Percentiles rank a stretch among this genome's conserved stretches.
Evolutionary conservation across 2,329 filamentous ascomycete genomes (phyloP).

Genomic region (Trichoderma pleuroti): DNA sequence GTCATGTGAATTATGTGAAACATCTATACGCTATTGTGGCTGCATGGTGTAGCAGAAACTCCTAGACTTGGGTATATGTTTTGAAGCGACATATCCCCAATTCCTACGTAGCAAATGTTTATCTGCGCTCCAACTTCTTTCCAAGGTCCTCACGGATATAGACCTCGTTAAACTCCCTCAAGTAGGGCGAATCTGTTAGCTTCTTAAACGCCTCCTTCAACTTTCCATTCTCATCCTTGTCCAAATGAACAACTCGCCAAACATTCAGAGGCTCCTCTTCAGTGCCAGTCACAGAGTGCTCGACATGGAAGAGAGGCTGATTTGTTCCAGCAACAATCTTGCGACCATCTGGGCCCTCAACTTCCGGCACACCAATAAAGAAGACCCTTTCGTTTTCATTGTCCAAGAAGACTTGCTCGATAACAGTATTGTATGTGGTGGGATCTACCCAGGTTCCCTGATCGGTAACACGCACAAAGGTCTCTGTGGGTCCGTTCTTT

Average conservation of each 20-base stretch:
- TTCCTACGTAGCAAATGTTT: background rate
- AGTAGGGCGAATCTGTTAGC: conserved; percentile 5
- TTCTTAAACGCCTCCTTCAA: background rate
- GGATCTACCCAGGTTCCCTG: conserved; percentile 54
- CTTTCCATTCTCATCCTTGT: conserved; percentile 13
- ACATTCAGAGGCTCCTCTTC: conserved; percentile 19
- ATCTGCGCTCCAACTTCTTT: conserved; percentile 6
- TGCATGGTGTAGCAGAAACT: too few relatives aligned
- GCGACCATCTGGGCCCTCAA: conserved; percentile 17
- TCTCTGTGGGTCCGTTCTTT: conserved; percentile 19
- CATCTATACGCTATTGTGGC: too few relatives aligned
- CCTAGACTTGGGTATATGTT: background rate
- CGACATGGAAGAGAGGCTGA: conserved; percentile 22
- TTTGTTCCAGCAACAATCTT: conserved; percentile 21
- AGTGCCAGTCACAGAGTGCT: conserved; percentile 14
- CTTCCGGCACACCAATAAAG: conserved; percentile 20
- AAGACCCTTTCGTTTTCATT: conserved; percentile 15
- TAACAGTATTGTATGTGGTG: conserved; percentile 17
- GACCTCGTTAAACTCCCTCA: conserved; percentile 19
- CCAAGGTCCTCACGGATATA: conserved; percentile 20
- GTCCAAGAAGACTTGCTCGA: conserved; percentile 22
- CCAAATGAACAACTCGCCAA: conserved; percentile 19
- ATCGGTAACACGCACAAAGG: conserved; percentile 51
- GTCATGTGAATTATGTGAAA: too few relatives aligned
- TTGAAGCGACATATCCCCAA: background rate